Conservation (phyloP, 2,329 filamentous ascomycete species). For the Colletotrichum tropicale region DNA sequence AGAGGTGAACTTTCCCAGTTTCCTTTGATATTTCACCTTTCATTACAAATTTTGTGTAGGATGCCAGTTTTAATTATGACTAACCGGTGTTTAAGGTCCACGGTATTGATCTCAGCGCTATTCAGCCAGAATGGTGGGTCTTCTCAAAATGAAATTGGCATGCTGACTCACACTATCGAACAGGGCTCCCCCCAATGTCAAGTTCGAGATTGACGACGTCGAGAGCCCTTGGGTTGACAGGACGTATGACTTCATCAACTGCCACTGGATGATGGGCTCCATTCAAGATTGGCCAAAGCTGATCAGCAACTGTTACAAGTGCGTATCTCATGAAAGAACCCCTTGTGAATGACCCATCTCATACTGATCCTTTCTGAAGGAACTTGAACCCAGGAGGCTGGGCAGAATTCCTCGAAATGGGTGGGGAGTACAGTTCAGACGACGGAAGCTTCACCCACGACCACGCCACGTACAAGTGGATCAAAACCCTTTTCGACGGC, state of each 20-base stretch:
- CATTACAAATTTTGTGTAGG: not conserved
- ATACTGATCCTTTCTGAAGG: not conserved
- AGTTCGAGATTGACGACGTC: not conserved
- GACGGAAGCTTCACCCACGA: not conserved
- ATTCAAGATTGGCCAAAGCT: not conserved
- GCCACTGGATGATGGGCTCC: not conserved
- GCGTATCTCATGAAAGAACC: fast-evolving
- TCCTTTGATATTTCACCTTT: not conserved
- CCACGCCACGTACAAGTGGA: not conserved
- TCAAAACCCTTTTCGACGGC: not conserved
- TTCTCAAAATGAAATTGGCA: too few species aligned
- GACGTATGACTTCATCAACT: not conserved
- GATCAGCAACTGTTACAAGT: not conserved
- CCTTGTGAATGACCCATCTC: not conserved
- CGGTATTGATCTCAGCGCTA: not conserved
- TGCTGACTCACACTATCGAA: fast-evolving
- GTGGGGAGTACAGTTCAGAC: not conserved
- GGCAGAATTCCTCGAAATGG: not conserved
- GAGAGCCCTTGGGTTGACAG: not conserved
- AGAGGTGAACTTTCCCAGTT: not conserved
- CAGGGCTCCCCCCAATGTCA: not conserved
- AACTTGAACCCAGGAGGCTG: not conserved
- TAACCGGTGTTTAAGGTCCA: not conserved
- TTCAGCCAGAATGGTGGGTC: not conserved
- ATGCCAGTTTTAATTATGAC: not conserved